Percentiles rank a stretch among this genome's conserved stretches.
phyloP scores from a whole-genome alignment of 2,329 filamentous ascomycete genomes.

The Xylaria sp. region DNA sequence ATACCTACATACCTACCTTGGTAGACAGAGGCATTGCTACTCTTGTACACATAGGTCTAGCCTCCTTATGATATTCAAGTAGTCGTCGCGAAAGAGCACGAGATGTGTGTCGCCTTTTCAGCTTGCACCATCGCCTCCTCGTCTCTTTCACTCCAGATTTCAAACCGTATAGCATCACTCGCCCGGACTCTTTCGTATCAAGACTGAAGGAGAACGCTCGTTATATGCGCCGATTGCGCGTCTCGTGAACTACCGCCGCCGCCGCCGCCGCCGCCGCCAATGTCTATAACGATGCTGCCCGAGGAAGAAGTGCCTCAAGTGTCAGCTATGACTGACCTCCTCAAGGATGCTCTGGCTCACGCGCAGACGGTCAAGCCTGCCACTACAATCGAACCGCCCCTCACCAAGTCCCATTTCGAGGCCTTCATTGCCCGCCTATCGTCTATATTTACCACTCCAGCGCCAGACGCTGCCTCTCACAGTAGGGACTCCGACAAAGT shows the following conservation, averaged over 20 bases:
- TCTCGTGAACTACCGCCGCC: conserved; percentile 4
- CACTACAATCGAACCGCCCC: conserved; percentile 75
- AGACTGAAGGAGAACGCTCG: conserved; percentile 5
- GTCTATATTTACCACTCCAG: conserved; percentile 53
- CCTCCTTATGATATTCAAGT: background rate
- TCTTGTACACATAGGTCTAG: background rate
- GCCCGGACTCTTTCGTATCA: background rate
- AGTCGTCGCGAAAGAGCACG: conserved; percentile 10
- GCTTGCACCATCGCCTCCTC: conserved; percentile 2
- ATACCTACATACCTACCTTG: background rate
- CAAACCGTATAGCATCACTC: background rate
- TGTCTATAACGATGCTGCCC: conserved; percentile 62
- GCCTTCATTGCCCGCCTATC: conserved; percentile 60
- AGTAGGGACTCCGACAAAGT: conserved; percentile 55
- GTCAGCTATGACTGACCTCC: conserved; percentile 62
- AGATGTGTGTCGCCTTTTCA: conserved; percentile 20
- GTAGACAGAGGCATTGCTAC: conserved; percentile 15
- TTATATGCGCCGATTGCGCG: conserved; percentile 10
- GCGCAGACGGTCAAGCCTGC: conserved; percentile 69
- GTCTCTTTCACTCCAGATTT: conserved; percentile 18
- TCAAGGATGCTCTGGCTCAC: conserved; percentile 68
- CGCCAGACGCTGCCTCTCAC: conserved; percentile 44
- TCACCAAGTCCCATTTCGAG: conserved; percentile 75
- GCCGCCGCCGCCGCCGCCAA: conserved; percentile 14
- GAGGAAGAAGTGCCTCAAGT: conserved; percentile 65